Percentiles rank a stretch among this genome's conserved stretches.
These are phyloP conservation scores for Pseudonitzschia multistriata DNA, from an alignment of 108 stramenopile species.

Conservation along the genomic window DNA sequence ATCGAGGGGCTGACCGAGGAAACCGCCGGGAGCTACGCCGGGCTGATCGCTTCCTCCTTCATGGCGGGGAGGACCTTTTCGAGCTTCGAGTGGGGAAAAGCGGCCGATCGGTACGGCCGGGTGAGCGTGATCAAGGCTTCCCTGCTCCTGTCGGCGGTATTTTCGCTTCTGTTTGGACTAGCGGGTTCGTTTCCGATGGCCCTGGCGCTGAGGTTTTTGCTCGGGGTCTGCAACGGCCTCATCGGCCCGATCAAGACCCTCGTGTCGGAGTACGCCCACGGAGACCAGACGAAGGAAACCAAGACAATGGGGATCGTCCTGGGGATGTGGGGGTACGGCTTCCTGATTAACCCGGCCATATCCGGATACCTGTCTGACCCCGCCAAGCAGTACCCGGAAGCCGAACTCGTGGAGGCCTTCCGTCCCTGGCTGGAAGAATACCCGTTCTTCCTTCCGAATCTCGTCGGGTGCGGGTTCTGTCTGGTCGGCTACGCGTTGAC, in stretches of 20 bases:
- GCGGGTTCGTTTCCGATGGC: slow-evolving; percentile 47
- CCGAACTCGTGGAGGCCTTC: slow-evolving; percentile 35
- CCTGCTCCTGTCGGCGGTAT: slow-evolving; percentile 37
- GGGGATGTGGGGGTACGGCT: slow-evolving; percentile 60
- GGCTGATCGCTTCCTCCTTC: slow-evolving; percentile 61
- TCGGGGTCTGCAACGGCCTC: slow-evolving; percentile 56
- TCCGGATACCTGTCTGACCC: slow-evolving; percentile 64
- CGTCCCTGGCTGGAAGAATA: slow-evolving; percentile 25
- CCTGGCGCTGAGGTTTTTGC: slow-evolving; percentile 41
- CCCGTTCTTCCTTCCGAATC: slow-evolving; percentile 66
- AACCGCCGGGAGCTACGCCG: slow-evolving; percentile 61
- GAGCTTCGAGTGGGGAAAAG: slow-evolving; percentile 54
- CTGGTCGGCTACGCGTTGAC: slow-evolving; percentile 31
- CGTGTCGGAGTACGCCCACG: slow-evolving; percentile 52
- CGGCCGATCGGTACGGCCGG: slow-evolving; percentile 68
- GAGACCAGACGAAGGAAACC: slow-evolving; percentile 42
- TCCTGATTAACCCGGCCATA: slow-evolving; percentile 59
- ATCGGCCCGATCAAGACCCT: slow-evolving; percentile 54
- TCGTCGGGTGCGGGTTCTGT: slow-evolving; percentile 47
- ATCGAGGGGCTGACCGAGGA: slow-evolving; percentile 25
- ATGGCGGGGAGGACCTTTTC: slow-evolving; percentile 17
- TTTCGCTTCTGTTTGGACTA: slow-evolving; percentile 61
- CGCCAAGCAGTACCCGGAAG: slow-evolving; percentile 40
- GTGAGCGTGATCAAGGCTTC: slow-evolving; percentile 44
- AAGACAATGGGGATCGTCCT: slow-evolving; percentile 47